phyloP scores from a whole-genome alignment of 2,329 filamentous ascomycete species.

The Botrytis squamosa region DNA sequence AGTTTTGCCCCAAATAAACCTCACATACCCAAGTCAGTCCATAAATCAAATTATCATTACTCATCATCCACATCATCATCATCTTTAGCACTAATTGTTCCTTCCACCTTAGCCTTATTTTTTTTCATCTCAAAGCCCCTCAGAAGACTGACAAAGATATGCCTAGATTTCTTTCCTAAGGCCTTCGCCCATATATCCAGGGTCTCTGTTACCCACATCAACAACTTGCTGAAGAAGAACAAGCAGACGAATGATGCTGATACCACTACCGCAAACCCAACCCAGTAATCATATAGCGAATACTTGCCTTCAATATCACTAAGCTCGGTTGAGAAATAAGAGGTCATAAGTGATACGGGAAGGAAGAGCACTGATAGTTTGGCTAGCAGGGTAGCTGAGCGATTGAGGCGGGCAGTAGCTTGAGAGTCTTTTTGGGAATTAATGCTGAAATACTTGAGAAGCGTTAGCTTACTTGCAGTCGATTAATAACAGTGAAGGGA shows the following conservation, averaged over 20 bases:
- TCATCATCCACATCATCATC: constrained; percentile 9
- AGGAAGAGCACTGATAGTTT: constrained; percentile 76
- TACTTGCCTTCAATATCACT: constrained; percentile 56
- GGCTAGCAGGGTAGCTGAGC: constrained; percentile 69
- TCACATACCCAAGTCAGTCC: neutral
- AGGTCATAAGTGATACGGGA: constrained; percentile 72
- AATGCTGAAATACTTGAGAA: constrained; percentile 68
- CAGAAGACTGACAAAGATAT: constrained; percentile 5
- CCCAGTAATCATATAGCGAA: constrained; percentile 64
- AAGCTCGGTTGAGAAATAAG: constrained; percentile 70
- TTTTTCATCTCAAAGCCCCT: constrained; percentile 3
- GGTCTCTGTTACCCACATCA: constrained; percentile 48
- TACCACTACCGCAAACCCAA: constrained; percentile 63
- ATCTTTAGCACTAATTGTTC: neutral
- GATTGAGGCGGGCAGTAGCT: constrained; percentile 68
- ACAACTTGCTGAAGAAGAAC: constrained; percentile 50
- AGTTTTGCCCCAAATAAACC: neutral
- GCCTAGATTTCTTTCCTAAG: constrained; percentile 15
- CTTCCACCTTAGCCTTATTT: neutral
- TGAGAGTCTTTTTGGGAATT: constrained; percentile 73
- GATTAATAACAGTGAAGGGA: neutral
- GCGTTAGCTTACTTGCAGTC: constrained; percentile 21
- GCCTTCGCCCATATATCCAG: constrained; percentile 40
- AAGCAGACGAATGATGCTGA: constrained; percentile 57
- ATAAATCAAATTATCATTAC: neutral